Evolutionary conservation across 2,329 filamentous ascomycete species (phyloP).

Genomic region (Penicillium frequentans): DNA sequence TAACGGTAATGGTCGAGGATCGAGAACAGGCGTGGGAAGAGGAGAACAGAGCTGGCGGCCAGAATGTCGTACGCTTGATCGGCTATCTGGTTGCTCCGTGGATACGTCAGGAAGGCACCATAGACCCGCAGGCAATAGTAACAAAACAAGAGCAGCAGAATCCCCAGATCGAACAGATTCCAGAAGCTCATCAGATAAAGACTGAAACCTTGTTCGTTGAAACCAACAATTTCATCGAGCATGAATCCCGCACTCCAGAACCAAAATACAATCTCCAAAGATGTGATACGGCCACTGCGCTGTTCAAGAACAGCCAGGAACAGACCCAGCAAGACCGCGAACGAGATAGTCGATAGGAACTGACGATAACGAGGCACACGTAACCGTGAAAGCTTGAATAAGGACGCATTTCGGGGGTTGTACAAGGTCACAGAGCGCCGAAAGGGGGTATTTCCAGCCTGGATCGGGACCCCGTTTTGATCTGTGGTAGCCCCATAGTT

Average conservation of each 20-base stretch:
- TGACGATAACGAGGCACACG: conserved; percentile 90
- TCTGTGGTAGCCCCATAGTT: conserved; percentile 29
- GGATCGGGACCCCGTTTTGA: conserved; percentile 22
- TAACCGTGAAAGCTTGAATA: conserved; percentile 87
- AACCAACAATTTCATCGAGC: conserved; percentile 92
- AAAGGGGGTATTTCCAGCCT: conserved; percentile 13
- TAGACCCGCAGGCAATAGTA: conserved; percentile 91
- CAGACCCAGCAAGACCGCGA: conserved; percentile 78
- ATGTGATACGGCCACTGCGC: conserved; percentile 76
- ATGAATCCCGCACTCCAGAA: conserved; percentile 97
- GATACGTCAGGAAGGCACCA: conserved; percentile 78
- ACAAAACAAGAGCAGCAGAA: conserved; percentile 77
- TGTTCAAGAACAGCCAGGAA: conserved; percentile 80
- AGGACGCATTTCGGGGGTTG: conserved; percentile 83
- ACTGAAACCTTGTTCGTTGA: conserved; percentile 94
- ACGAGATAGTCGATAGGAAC: conserved; percentile 82
- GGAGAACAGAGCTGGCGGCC: conserved; percentile 82
- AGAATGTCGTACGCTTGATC: conserved; percentile 91
- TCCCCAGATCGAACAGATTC: conserved; percentile 93
- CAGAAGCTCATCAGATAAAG: conserved; percentile 97
- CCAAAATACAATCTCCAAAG: conserved; percentile 88
- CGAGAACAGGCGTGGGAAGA: conserved; percentile 89
- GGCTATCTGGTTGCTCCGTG: conserved; percentile 67
- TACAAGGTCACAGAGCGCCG: conserved; percentile 82
- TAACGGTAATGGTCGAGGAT: conserved; percentile 93